These are phyloP conservation scores for Leccinellum luteum DNA, from an alignment of 768 basidiomycete genomes.

Conservation along the genomic window DNA sequence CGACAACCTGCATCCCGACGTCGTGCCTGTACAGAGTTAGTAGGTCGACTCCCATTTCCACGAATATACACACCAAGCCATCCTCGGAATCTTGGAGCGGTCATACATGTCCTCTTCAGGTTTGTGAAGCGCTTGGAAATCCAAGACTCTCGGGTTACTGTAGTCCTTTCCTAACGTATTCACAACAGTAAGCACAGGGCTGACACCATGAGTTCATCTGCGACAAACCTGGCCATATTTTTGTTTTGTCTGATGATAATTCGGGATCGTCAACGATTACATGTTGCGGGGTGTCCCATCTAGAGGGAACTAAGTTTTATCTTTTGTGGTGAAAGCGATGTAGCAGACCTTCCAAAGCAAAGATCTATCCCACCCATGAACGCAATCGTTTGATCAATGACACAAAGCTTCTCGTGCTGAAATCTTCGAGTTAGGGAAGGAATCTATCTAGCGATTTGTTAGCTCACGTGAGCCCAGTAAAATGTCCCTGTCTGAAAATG, in stretches of 20 bases:
- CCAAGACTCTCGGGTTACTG: constrained; percentile 82
- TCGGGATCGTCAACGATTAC: constrained; percentile 82
- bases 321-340: background rate
- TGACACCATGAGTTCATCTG: background rate
- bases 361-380: constrained; percentile 98
- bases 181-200: background rate
- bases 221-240: constrained; percentile 82
- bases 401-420: constrained; percentile 96
- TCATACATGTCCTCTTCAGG: constrained; percentile 97
- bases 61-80: constrained; percentile 78
- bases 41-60: background rate
- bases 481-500: constrained; percentile 98
- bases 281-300: constrained; percentile 98
- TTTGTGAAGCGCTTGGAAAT: constrained; percentile 84
- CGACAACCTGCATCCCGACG: constrained; percentile 92
- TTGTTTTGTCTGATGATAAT: constrained; percentile 49
- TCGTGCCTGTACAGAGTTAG: constrained; percentile 70
- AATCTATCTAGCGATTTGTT: background rate
- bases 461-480: constrained; percentile 94
- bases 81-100: constrained; percentile 80
- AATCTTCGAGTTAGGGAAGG: background rate
- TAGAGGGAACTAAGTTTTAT: constrained; percentile 25
- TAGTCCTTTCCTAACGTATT: constrained; percentile 80
- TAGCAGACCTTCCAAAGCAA: constrained; percentile 75
- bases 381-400: constrained; percentile 94